Percentiles rank a stretch among this genome's conserved stretches.
These are phyloP conservation scores for Aphelidium insulamus DNA, from an alignment of 371 early-diverging fungal species.

Conservation along the genomic window DNA sequence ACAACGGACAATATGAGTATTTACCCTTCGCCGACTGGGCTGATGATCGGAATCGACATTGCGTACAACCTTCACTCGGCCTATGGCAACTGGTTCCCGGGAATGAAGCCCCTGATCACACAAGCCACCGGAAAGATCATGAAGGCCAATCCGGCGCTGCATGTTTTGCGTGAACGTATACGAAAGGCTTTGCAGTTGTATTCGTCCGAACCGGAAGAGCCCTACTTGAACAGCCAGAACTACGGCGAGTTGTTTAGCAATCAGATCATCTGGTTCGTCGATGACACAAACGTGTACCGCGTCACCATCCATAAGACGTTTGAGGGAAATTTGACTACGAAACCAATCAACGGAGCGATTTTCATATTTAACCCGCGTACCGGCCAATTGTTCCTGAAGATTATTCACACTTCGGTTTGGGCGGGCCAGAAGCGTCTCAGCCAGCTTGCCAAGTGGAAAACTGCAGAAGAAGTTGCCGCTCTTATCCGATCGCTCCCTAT, in stretches of 20 bases:
- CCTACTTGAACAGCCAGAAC: constrained; percentile 83
- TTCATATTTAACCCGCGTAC: constrained; percentile 97
- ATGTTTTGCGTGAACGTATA: constrained; percentile 94
- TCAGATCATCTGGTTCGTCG: constrained; percentile 97
- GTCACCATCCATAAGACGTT: constrained; percentile 98
- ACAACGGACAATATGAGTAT: constrained; percentile 93
- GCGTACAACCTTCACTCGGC: constrained; percentile 83
- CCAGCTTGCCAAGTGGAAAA: constrained; percentile 97
- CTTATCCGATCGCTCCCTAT: constrained; percentile 92
- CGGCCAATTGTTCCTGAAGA: constrained; percentile 95
- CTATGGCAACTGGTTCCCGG: constrained; percentile 94
- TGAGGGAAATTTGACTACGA: constrained; percentile 92
- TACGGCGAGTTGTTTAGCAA: constrained; percentile 93
- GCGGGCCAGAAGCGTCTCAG: constrained; percentile 96
- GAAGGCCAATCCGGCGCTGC: constrained; percentile 92
- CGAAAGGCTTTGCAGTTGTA: constrained; percentile 95
- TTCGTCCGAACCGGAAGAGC: constrained; percentile 96
- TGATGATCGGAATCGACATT: constrained; percentile 90
- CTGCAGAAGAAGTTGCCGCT: constrained; percentile 96
- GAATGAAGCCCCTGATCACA: constrained; percentile 89
- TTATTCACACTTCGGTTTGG: constrained; percentile 97
- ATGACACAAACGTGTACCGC: constrained; percentile 97
- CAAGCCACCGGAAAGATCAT: constrained; percentile 95
- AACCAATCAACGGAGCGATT: constrained; percentile 96
- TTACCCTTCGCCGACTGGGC: constrained; percentile 90